phyloP scores from a whole-genome alignment of 176 grass and related monocot genomes.

The Rhynchospora breviuscula region DNA sequence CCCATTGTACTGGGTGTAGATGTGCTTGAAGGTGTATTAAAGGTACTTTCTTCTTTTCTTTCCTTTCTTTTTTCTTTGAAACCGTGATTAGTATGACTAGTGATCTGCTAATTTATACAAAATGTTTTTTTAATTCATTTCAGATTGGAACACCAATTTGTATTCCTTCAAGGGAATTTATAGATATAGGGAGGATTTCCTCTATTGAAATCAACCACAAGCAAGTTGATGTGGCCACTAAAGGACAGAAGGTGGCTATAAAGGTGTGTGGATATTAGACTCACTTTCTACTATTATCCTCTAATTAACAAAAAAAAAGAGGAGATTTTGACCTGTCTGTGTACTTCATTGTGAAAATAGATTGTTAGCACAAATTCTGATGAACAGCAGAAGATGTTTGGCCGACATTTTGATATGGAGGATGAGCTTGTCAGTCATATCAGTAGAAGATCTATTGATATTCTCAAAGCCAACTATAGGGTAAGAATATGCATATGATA shows the following conservation, averaged over 20 bases:
- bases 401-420: constrained; percentile 57
- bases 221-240: constrained; percentile 32
- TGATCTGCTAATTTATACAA: neutral
- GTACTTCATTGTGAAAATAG: constrained; percentile 13
- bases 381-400: constrained; percentile 53
- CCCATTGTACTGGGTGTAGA: constrained; percentile 67
- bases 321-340: neutral
- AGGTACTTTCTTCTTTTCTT: constrained; percentile 30
- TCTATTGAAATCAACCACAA: constrained; percentile 62
- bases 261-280: constrained; percentile 27
- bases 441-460: constrained; percentile 64
- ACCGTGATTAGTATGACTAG: neutral
- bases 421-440: constrained; percentile 83
- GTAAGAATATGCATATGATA: constrained; percentile 23
- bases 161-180: constrained; percentile 54
- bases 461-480: constrained; percentile 53
- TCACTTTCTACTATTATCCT: neutral
- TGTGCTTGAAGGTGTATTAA: constrained; percentile 50
- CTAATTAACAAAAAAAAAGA: neutral
- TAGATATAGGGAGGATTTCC: constrained; percentile 56
- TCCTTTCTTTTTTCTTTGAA: neutral
- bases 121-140: constrained; percentile 24
- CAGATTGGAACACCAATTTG: constrained; percentile 75
- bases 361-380: constrained; percentile 42
- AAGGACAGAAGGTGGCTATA: constrained; percentile 48